These are phyloP conservation scores for Trichoderma sp. DNA, from an alignment of 2,329 filamentous ascomycete genomes.

Conservation along the genomic window DNA sequence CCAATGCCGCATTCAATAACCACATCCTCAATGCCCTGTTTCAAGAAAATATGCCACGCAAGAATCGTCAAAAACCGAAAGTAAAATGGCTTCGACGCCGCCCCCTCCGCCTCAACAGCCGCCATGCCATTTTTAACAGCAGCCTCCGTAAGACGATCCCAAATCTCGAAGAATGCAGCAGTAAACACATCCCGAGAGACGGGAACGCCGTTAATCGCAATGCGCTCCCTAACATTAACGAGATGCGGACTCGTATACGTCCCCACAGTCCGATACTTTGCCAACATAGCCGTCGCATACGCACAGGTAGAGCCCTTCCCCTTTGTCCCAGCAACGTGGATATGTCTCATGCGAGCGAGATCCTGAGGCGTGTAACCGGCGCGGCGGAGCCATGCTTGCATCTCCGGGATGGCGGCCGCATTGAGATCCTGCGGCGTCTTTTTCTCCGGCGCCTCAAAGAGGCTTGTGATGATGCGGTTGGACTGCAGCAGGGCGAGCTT, in stretches of 20 bases:
- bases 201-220: constrained; percentile 72
- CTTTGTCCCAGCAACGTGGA: constrained; percentile 92
- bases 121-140: constrained; percentile 35
- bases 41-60: constrained; percentile 78
- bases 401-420: constrained; percentile 74
- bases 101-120: constrained; percentile 49
- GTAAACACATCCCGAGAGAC: constrained; percentile 69
- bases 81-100: constrained; percentile 77
- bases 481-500: constrained; percentile 76
- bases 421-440: constrained; percentile 59
- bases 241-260: constrained; percentile 87
- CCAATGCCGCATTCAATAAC: constrained; percentile 94
- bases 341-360: constrained; percentile 47
- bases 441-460: constrained; percentile 42
- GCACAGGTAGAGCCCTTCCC: constrained; percentile 89
- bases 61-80: constrained; percentile 90
- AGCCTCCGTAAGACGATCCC: constrained; percentile 58
- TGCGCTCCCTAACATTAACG: constrained; percentile 78
- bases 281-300: constrained; percentile 77
- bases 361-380: constrained; percentile 64
- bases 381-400: constrained; percentile 71
- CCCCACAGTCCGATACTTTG: constrained; percentile 54
- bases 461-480: constrained; percentile 64
- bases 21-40: constrained; percentile 72
- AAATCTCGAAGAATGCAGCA: constrained; percentile 78